A percentile compares a stretch with the other conserved stretches of the same genome.
Evolutionary conservation across 2,329 filamentous ascomycete species (phyloP).

Genomic region (Nigrospora osmanthi): DNA sequence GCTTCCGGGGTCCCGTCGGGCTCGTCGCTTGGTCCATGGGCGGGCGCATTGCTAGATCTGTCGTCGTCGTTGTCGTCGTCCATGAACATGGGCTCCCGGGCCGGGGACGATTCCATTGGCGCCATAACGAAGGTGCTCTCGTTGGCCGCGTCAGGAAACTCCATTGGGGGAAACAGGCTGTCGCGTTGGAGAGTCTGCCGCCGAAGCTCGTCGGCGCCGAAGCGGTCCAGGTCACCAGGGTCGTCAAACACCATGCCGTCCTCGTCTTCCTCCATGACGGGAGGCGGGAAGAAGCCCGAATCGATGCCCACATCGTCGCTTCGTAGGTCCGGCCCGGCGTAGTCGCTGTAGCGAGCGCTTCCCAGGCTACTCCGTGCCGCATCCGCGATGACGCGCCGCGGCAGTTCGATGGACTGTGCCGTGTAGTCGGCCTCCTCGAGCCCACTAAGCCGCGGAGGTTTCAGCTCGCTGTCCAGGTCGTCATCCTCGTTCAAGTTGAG

Average conservation of each 20-base stretch:
- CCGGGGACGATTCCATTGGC: constrained; percentile 19
- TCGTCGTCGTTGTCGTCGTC: constrained; percentile 3
- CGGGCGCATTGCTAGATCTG: constrained; percentile 9
- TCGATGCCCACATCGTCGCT: constrained; percentile 35
- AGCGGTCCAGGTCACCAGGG: constrained; percentile 34
- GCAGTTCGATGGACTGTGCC: constrained; percentile 50
- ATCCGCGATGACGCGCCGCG: constrained; percentile 43
- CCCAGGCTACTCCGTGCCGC: constrained; percentile 37
- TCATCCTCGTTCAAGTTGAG: constrained; percentile 44
- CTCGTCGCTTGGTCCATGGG: too few relatives aligned
- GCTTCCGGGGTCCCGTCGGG: too few relatives aligned
- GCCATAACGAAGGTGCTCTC: constrained; percentile 45
- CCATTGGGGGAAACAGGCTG: constrained; percentile 41
- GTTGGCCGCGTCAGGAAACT: constrained; percentile 38
- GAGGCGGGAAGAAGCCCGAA: constrained; percentile 44
- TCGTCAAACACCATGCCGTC: constrained; percentile 27
- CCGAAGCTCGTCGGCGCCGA: constrained; percentile 31
- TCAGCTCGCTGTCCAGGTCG: constrained; percentile 37
- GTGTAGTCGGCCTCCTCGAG: constrained; percentile 54
- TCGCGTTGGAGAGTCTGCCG: constrained; percentile 33
- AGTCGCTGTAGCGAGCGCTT: constrained; percentile 46
- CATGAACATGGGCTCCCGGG: constrained; percentile 13
- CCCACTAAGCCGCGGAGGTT: constrained; percentile 44
- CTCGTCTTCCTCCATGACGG: constrained; percentile 32
- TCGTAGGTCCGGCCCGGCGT: constrained; percentile 21